Conservation (phyloP, 2,329 filamentous ascomycete genomes). For the Stagonosporopsis cucurbitacearum region DNA sequence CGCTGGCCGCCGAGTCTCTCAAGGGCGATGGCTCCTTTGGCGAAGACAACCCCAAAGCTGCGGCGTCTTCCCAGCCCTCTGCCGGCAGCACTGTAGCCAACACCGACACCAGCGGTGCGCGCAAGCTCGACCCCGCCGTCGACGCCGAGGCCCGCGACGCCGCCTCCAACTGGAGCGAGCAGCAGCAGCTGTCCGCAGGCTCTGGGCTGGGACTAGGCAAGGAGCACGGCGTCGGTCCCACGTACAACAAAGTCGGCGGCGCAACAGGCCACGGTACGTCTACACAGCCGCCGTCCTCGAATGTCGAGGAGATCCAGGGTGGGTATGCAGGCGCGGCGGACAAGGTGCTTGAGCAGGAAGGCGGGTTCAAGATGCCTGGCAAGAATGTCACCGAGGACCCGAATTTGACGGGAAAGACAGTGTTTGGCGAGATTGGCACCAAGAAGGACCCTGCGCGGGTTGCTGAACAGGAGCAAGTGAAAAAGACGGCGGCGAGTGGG, state of each 20-base stretch:
- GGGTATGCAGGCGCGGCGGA: slow-evolving; percentile 44
- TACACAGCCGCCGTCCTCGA: slow-evolving; percentile 1
- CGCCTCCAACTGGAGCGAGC: slow-evolving; percentile 48
- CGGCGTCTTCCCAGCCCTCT: slow-evolving; percentile 58
- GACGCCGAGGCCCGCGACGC: slow-evolving; percentile 56
- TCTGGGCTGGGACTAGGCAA: slow-evolving; percentile 42
- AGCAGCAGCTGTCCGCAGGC: slow-evolving; percentile 50
- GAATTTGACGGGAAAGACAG: slow-evolving; percentile 28
- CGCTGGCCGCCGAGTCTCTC: slow-evolving; percentile 77
- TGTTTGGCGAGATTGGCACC: slow-evolving; percentile 57
- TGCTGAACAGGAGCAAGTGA: slow-evolving; percentile 52
- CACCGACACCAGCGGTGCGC: slow-evolving; percentile 62
- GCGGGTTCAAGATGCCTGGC: slow-evolving; percentile 57
- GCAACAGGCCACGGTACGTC: slow-evolving; percentile 29
- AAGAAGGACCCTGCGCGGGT: slow-evolving; percentile 62
- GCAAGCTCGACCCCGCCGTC: slow-evolving; percentile 56
- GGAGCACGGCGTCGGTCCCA: slow-evolving; percentile 44
- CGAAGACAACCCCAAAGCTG: slow-evolving; percentile 62
- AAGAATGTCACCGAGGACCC: slow-evolving; percentile 57
- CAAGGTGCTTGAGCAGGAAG: slow-evolving; percentile 33
- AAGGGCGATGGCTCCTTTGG: slow-evolving; percentile 65
- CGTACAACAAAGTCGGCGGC: slow-evolving; percentile 36
- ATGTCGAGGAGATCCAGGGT: slow-evolving; percentile 27
- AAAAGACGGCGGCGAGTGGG: slow-evolving; percentile 40
- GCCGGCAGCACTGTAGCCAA: slow-evolving; percentile 63